Percentiles rank a stretch among this genome's conserved stretches.
Evolutionary conservation across 2,329 filamentous ascomycete species (phyloP).

Genomic region (Aphanocladium album): DNA sequence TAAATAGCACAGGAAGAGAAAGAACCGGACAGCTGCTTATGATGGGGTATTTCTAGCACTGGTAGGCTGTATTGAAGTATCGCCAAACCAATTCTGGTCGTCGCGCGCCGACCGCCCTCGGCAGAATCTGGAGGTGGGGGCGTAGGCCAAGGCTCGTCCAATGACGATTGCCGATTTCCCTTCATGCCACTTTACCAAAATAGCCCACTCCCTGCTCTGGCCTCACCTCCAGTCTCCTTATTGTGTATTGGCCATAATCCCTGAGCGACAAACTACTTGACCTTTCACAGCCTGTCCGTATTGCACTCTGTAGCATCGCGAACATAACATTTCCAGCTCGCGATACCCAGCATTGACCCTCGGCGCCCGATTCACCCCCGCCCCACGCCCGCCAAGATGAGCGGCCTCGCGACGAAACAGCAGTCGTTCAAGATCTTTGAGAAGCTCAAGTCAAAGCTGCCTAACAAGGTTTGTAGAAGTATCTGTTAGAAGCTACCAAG

Average conservation of each 20-base stretch:
- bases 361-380: conserved; percentile 1
- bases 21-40: background rate
- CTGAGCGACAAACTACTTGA: background rate
- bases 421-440: conserved; percentile 97
- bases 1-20: background rate
- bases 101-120: conserved; percentile 30
- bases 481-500: background rate
- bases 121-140: conserved; percentile 31
- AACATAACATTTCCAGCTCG: background rate
- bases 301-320: background rate
- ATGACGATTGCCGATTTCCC: conserved; percentile 30
- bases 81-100: conserved; percentile 4
- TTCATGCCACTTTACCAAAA: conserved; percentile 40
- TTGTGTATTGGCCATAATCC: background rate
- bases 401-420: conserved; percentile 75
- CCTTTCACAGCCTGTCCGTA: background rate
- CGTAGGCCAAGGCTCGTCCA: conserved; percentile 16
- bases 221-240: conserved; percentile 31
- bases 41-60: background rate
- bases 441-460: conserved; percentile 89
- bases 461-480: conserved; percentile 73
- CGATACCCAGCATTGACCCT: background rate
- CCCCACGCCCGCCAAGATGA: conserved; percentile 45
- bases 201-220: conserved; percentile 22
- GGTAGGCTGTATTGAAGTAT: background rate